A percentile compares a stretch with the other conserved stretches of the same genome.
phyloP scores from a whole-genome alignment of 2,329 filamentous ascomycete genomes.

The Ophiostoma sp. region DNA sequence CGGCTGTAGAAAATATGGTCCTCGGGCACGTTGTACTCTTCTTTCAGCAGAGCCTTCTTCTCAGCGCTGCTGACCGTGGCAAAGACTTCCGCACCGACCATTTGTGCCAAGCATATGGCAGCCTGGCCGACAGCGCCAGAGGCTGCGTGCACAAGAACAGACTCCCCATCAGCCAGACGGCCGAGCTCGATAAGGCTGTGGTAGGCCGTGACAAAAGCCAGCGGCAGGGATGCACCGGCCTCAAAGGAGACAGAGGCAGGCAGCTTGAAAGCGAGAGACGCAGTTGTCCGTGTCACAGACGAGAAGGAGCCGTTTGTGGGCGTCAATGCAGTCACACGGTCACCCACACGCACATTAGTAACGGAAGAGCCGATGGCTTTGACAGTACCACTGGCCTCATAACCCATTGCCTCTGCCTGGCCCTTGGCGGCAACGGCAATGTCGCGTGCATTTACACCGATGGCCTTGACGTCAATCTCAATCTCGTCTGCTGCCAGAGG shows the following conservation, averaged over 20 bases:
- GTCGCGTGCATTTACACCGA: constrained; percentile 46
- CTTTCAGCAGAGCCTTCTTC: constrained; percentile 44
- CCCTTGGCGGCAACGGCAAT: constrained; percentile 49
- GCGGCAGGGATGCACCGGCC: constrained; percentile 43
- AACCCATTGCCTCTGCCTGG: constrained; percentile 39
- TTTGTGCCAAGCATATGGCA: constrained; percentile 42
- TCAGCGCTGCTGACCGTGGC: constrained; percentile 44
- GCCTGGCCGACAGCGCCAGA: constrained; percentile 44
- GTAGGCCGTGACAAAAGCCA: constrained; percentile 46
- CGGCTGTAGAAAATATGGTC: constrained; percentile 42
- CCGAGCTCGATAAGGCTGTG: constrained; percentile 43
- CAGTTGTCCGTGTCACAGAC: constrained; percentile 38
- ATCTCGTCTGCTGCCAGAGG: constrained; percentile 41
- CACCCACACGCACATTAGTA: constrained; percentile 36
- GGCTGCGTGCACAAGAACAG: constrained; percentile 44
- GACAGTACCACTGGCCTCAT: constrained; percentile 45
- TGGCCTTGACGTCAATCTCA: constrained; percentile 46
- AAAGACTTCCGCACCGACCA: constrained; percentile 44
- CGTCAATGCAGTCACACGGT: constrained; percentile 41
- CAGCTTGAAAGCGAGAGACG: constrained; percentile 39
- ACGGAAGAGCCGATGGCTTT: constrained; percentile 33
- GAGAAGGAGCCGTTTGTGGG: constrained; percentile 37
- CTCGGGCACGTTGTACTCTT: constrained; percentile 41
- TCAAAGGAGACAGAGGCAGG: constrained; percentile 42
- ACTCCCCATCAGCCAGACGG: constrained; percentile 41